phyloP scores from a whole-genome alignment of 2,329 filamentous ascomycete species.

The Colletotrichum siamense region DNA sequence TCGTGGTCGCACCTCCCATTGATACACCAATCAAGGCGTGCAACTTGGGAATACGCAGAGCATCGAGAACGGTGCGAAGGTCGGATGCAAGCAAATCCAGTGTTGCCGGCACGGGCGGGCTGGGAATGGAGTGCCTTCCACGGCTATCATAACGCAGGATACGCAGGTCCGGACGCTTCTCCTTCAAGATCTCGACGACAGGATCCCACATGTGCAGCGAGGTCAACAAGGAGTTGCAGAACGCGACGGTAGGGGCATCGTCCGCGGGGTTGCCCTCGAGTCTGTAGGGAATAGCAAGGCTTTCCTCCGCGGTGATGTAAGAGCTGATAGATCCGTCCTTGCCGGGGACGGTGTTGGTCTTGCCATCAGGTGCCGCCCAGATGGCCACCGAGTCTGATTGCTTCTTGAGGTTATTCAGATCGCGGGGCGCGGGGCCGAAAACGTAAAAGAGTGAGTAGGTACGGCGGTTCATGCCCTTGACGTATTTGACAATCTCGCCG shows the following conservation, averaged over 20 bases:
- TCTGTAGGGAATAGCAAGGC: slow-evolving; percentile 72
- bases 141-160: slow-evolving; percentile 81
- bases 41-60: slow-evolving; percentile 71
- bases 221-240: slow-evolving; percentile 82
- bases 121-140: slow-evolving; percentile 63
- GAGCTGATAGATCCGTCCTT: slow-evolving; percentile 66
- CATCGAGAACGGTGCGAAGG: slow-evolving; percentile 68
- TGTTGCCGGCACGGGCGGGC: slow-evolving; percentile 55
- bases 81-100: slow-evolving; percentile 74
- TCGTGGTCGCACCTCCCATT: slow-evolving; percentile 79
- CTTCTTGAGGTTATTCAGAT: slow-evolving; percentile 63
- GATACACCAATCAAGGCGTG: slow-evolving; percentile 77
- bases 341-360: slow-evolving; percentile 55
- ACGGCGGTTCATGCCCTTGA: slow-evolving; percentile 62
- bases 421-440: slow-evolving; percentile 77
- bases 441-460: slow-evolving; percentile 78
- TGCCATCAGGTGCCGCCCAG: slow-evolving; percentile 63
- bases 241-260: slow-evolving; percentile 73
- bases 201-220: slow-evolving; percentile 82
- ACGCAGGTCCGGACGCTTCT: slow-evolving; percentile 67
- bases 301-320: slow-evolving; percentile 71
- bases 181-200: slow-evolving; percentile 68
- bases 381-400: slow-evolving; percentile 49
- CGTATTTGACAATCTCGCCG: slow-evolving; percentile 63
- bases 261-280: slow-evolving; percentile 75